These are phyloP conservation scores for Hypholoma fasciculare DNA, from an alignment of 768 basidiomycete species.

Conservation along the genomic window DNA sequence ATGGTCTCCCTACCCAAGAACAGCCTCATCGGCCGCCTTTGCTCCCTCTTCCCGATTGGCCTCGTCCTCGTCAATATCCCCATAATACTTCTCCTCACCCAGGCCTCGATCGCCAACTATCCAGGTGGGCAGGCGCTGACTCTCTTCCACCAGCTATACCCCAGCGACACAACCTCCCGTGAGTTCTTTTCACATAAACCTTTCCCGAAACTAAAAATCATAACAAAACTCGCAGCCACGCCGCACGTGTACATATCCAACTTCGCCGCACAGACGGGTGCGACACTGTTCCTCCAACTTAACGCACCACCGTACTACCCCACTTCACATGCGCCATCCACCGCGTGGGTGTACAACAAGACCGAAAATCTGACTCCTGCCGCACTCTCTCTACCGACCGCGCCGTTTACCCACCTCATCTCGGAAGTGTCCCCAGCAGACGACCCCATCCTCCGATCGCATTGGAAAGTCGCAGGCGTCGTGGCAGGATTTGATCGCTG, in stretches of 20 bases:
- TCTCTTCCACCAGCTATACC: conserved; percentile 55
- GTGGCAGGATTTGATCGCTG: conserved; percentile 46
- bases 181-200: neutral
- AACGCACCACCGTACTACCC: conserved; percentile 55
- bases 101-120: conserved; percentile 76
- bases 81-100: conserved; percentile 51
- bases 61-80: conserved; percentile 54
- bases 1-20: conserved; percentile 54
- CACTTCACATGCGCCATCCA: conserved; percentile 2
- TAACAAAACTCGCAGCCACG: conserved; percentile 4
- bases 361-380: conserved; percentile 60
- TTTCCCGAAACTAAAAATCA: neutral
- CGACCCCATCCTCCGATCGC: conserved; percentile 14
- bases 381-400: conserved; percentile 35
- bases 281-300: conserved; percentile 81
- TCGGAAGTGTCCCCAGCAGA: conserved; percentile 41
- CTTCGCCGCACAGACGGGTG: conserved; percentile 87
- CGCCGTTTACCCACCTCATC: conserved; percentile 63
- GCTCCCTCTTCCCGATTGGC: conserved; percentile 44
- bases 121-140: conserved; percentile 81
- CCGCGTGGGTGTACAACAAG: conserved; percentile 77
- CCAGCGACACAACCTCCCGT: conserved; percentile 19
- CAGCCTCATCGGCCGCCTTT: conserved; percentile 42
- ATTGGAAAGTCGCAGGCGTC: conserved; percentile 44
- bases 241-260: conserved; percentile 79